Base-by-base conservation (phyloP, 2,329 filamentous ascomycete genomes). In the Penicillium palitans region DNA sequence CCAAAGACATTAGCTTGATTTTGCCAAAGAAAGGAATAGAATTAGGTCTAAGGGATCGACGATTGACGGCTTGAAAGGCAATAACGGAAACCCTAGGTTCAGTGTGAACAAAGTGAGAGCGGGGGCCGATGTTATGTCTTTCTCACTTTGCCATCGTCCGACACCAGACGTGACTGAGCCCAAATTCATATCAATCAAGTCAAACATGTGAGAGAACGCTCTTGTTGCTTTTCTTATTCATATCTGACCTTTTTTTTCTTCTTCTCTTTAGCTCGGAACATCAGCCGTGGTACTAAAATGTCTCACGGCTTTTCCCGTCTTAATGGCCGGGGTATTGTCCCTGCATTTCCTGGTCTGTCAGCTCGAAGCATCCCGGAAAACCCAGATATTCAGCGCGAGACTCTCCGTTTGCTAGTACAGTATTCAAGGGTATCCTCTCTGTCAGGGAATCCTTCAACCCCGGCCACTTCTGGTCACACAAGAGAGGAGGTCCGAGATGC, bases 41-140 rank as follows among this genome's bases (percentile, higher is more conserved):
- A 27, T 21, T 9, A 45, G 2, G 46, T 8, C 3, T 7, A 33
- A 37, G 8, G 17, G 17, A 24, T 24, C 4, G 49, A 12, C 15
- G 12, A n/a, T 24, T 2, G 49, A 17, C 15, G 12, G 10, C 29
- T 15, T 35, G 3, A 29, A 37, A 31, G 13, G 10, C 24, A 27
- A 37, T 9, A 46, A 37, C 24, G 3, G 17, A 53, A 53, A 21
- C 15, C 8, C n/a, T 13, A 15, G 17, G 29, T 24, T n/a, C 9
- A 40, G 35, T 21, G 35, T 27, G 19, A 33, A 42, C 21, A 24
- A 42, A 35, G 15, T 44, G 47, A 37, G 25, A 44, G 52, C n/a
- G 6, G 25, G n/a, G 19, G 15, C 35, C 46, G 46, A 37, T 56
- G 53, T 56, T 51, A 56, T 56, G 53, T 56, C 53, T 56, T 33